Evolutionary conservation across 495 filamentous ascomycete genomes (phyloP), one percentile per base, ranked within the genome.

Genomic region (Trypethelium eluteriae): DNA sequence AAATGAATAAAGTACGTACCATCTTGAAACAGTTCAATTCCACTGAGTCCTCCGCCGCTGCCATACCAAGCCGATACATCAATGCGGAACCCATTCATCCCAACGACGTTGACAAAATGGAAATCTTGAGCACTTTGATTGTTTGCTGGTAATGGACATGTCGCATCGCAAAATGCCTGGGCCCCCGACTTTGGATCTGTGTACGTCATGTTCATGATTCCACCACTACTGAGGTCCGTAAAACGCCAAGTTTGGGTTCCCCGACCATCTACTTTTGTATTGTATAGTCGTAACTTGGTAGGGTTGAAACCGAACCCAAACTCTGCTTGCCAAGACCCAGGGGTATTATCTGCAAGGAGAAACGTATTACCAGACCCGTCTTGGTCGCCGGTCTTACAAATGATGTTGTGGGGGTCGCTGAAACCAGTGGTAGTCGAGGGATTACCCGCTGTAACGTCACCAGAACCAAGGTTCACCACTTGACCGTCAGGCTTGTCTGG

Each of bases 191-290:
- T 81, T 0, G 89, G 85, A 73, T 96, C 91, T 57, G 84, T 88
- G 69, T 92, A 97, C 46, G 92, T 96, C 69, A 98, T 82, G 75
- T 98, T 97, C 89, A 98, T 91, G 73, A 98, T 96, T 39, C 95
- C 95, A 71, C 88, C 87, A 70, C 92, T 85, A 4, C 92, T 91
- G 39, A 92, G 76, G 25, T 89, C 87, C 38, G 89, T 89, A 72
- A 91, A 92, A 44, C 91, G 84, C 79, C 90, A 98, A 16, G 85
- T 85, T 76, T 89, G 87, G 7, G 94, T 97, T 38, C 94, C 93
- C 65, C 92, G 85, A 63, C 90, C 92, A 74, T 92, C 86, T 62
- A 87, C 81, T 68, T 91, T 87, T 10, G 95, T 95, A 76, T 98
- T 98, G 81, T 91, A 91, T 4, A 98, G 80, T 32, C 92, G 85